Base-by-base conservation (phyloP, 495 filamentous ascomycete species). In the Hypoxylon trugodes region DNA sequence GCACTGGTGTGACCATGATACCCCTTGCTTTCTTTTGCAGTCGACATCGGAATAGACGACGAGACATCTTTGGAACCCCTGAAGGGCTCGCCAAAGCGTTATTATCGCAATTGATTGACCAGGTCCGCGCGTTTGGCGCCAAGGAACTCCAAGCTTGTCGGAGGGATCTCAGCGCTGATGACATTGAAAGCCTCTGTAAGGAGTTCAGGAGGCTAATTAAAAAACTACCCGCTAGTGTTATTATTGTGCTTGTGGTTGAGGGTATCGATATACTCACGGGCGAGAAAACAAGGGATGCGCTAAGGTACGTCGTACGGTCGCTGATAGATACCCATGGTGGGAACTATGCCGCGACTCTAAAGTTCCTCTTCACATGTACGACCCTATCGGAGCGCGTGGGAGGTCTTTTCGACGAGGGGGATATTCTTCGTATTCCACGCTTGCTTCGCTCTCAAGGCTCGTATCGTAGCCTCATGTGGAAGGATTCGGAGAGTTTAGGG, bases 371-470 rank as follows among this genome's bases (percentile, higher is more conserved):
- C 8, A 49, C 45, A 9, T 49, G 26, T 8, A 49, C 45, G 15
- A 55, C 41, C 5, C 38, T 32, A 18, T 46, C 53, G 6, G 41
- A 57, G 12, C 41, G 30, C 2, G 32, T 56, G 40, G 38, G 22
- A 12, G 40, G 46, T 18, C 26, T 56, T 1, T 43, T 46, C 24
- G 26, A 43, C 18, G 52, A 56, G 15, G 8, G 40, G 38, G 52
- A 56, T 22, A 15, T 56, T 15, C 52, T 56, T 46, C 52, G 52
- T 26, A 46, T 56, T 35, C 52, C 52, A 37, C 40, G 40, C 10
- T 26, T 56, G 8, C 26, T 36, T 15, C 26, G n/a, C 8, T 45
- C 38, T 3, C 16, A 13, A 1, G 52, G 52, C 9, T 56, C 52
- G 10, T 56, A 56, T 33, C 52, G 52, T 2, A 40, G 24, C 28